Evolutionary conservation across 192 early-diverging fungal genomes (phyloP).

Genomic region (Rhizophagus prolifer): DNA sequence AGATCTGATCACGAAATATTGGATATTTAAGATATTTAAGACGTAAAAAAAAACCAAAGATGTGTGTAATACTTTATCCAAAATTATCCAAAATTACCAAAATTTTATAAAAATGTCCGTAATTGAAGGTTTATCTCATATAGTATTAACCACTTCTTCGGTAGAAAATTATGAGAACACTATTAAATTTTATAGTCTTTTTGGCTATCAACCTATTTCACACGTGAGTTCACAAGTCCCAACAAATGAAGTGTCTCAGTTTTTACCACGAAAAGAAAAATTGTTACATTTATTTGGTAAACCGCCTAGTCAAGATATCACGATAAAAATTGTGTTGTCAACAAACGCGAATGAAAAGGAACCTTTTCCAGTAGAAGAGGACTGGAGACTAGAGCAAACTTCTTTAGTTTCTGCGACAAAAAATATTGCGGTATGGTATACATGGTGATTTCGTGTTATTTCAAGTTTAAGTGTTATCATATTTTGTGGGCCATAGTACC

Average conservation of each 20-base stretch:
- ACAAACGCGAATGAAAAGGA: not conserved
- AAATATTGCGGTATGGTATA: slow-evolving; percentile 15
- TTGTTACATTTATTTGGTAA: slow-evolving; percentile 11
- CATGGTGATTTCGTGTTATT: no score
- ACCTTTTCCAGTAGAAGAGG: not conserved
- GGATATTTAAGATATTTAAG: no score
- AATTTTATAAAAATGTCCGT: not conserved
- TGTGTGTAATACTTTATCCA: no score
- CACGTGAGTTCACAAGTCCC: not conserved
- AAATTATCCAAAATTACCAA: no score
- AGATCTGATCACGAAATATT: no score
- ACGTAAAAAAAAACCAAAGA: no score
- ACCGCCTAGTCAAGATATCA: not conserved
- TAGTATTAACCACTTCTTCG: not conserved
- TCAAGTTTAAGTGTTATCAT: no score
- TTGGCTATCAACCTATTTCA: slow-evolving; percentile 5
- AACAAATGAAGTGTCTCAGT: not conserved
- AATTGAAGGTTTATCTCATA: slow-evolving; percentile 19
- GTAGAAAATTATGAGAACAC: not conserved
- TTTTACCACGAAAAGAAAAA: not conserved
- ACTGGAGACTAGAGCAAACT: slow-evolving; percentile 3
- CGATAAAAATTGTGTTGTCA: slow-evolving; percentile 8
- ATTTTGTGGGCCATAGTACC: no score
- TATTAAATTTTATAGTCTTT: slow-evolving; percentile 4
- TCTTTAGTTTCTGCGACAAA: not conserved